Base-by-base conservation (phyloP, 192 early-diverging fungal species). In the Allomyces macrogynus region DNA sequence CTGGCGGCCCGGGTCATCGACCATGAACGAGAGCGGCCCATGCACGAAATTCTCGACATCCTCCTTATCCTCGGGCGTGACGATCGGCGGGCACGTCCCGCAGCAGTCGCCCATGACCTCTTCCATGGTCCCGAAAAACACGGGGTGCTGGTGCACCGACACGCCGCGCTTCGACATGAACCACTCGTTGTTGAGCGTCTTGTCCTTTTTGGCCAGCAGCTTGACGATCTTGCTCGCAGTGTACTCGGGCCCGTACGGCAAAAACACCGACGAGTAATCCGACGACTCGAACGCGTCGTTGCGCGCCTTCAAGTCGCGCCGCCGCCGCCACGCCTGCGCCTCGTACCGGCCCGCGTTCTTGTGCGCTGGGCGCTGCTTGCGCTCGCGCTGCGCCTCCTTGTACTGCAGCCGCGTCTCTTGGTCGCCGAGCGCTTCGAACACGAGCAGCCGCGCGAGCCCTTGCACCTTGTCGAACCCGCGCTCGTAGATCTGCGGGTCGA, bases 401-500 rank as follows among this genome's bases (percentile, higher is more conserved):
- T 67, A 72, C 43, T 12, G 54, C 69, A 72, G 69, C 18, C 71
- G 69, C 20, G 12, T 61, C 18, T 42, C 63, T 11, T 23, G 63
- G 26, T 24, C 26, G 12, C 54, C 23, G 12, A 72, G 60, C 10
- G 70, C 23, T 60, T 72, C 71, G 23, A 72, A 63, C 11, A 72
- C 25, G 20, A 72, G 69, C 25, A 72, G 66, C 7, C 71, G 63
- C 8, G 65, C 69, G 2, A 72, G 69, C 60, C 71, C 71, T 11
- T 72, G 27, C 1, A 67, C 60, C 60, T 72, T 72, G 22, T 72
- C 69, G 63, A 67, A 72, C n/a, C 57, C 22, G 9, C 69, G 64
- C 61, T 72, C 71, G 61, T 61, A 72, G 44, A 72, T 54, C 60
- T 70, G 69, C 16, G 69, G 69, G 23, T 70, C 69, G 25, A 70